Percentiles rank a stretch among this genome's conserved stretches.
Evolutionary conservation across 805 yeast genomes (phyloP).

Genomic region (Kregervanrija delftensis): DNA sequence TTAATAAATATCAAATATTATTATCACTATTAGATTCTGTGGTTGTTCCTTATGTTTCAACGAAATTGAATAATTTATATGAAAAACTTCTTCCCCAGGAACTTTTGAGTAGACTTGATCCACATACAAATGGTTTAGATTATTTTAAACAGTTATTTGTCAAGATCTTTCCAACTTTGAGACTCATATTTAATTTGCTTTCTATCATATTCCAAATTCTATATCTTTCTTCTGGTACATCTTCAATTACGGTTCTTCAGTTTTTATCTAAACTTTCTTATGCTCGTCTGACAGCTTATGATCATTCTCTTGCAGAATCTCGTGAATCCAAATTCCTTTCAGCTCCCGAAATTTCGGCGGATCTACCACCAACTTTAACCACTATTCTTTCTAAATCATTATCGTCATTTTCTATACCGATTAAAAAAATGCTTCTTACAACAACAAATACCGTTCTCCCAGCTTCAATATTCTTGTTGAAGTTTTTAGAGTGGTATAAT

Average conservation of each 20-base stretch:
- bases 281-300: conserved; percentile 51
- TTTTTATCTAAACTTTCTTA: conserved; percentile 56
- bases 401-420: conserved; percentile 12
- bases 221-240: conserved; percentile 60
- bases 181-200: conserved; percentile 37
- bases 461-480: conserved; percentile 69
- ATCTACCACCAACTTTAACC: conserved; percentile 4
- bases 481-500: conserved; percentile 92
- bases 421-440: conserved; percentile 19
- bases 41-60: conserved; percentile 60
- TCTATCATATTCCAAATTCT: conserved; percentile 54
- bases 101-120: conserved; percentile 39
- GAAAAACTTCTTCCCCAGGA: conserved; percentile 58
- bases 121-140: conserved; percentile 20
- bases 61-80: conserved; percentile 57
- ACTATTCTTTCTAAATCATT: not conserved
- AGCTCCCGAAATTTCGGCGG: not conserved
- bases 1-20: conserved; percentile 45
- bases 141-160: conserved; percentile 37
- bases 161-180: conserved; percentile 54
- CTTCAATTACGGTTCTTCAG: conserved; percentile 59
- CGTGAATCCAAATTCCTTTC: conserved; percentile 10
- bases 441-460: conserved; percentile 54
- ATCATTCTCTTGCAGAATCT: conserved; percentile 35
- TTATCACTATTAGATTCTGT: conserved; percentile 55